Conservation (phyloP, 164 flowering plant species). For the Aristolochia fimbriata region DNA sequence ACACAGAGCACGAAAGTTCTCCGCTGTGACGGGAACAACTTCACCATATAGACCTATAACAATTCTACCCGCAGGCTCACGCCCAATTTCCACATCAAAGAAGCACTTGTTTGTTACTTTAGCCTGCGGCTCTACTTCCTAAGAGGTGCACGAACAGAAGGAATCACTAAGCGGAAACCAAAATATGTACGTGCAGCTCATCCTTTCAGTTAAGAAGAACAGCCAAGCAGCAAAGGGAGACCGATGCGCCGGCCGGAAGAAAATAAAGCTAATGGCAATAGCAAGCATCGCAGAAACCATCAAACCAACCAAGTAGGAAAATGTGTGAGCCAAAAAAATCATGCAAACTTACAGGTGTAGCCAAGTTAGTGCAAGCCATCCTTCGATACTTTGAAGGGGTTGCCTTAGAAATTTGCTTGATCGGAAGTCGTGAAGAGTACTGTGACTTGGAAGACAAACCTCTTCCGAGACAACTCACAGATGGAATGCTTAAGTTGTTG, state of each 20-base stretch:
- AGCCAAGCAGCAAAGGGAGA: too few relatives aligned
- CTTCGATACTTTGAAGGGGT: constrained; percentile 15
- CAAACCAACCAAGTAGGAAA: too few relatives aligned
- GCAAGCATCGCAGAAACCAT: not conserved
- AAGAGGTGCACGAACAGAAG: constrained; percentile 8
- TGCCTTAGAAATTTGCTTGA: not conserved
- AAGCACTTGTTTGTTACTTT: constrained; percentile 56
- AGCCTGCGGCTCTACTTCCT: constrained; percentile 55
- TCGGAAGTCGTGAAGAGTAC: not conserved
- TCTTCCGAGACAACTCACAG: constrained; percentile 4
- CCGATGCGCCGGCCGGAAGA: too few relatives aligned
- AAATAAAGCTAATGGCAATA: not conserved
- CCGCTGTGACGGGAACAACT: constrained; percentile 53
- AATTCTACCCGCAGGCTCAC: constrained; percentile 51
- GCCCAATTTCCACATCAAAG: constrained; percentile 70
- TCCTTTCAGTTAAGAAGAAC: not conserved
- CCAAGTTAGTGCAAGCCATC: constrained; percentile 27
- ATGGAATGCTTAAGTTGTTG: not conserved
- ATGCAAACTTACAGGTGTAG: constrained; percentile 23
- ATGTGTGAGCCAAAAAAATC: too few relatives aligned
- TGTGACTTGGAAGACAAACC: constrained; percentile 14
- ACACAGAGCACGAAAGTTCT: constrained; percentile 71
- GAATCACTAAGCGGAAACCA: not conserved
- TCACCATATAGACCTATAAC: constrained; percentile 69
- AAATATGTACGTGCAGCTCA: not conserved